These are phyloP conservation scores for Lipomyces spencermartinsiae DNA, from an alignment of 805 yeast species.

Conservation along the genomic window DNA sequence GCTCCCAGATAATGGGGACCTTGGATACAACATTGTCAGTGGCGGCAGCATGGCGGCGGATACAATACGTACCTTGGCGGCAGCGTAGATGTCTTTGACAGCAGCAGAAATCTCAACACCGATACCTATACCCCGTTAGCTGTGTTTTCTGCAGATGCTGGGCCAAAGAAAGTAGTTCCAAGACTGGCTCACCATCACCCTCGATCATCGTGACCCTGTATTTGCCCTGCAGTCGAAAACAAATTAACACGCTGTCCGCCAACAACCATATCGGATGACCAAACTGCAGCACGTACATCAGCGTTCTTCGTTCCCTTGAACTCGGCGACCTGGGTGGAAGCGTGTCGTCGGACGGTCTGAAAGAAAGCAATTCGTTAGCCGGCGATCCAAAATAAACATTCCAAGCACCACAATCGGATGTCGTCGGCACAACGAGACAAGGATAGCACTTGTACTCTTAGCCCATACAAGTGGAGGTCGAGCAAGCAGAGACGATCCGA, in stretches of 20 bases:
- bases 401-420: background rate
- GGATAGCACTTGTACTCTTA: background rate
- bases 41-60: background rate
- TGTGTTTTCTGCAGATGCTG: background rate
- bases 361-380: background rate
- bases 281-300: constrained; percentile 38
- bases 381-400: background rate
- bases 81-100: constrained; percentile 88
- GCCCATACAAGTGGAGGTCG: background rate
- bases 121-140: constrained; percentile 56
- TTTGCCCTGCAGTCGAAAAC: constrained; percentile 58
- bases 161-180: background rate
- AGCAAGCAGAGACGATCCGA: background rate
- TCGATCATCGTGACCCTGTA: constrained; percentile 94
- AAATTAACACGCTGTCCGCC: background rate
- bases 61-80: constrained; percentile 62
- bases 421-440: background rate
- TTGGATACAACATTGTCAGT: background rate
- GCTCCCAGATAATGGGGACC: constrained; percentile 97
- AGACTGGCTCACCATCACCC: constrained; percentile 69
- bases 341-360: constrained; percentile 22
- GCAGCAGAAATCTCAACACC: constrained; percentile 95
- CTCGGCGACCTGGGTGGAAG: constrained; percentile 47
- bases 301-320: constrained; percentile 51
- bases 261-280: background rate